A percentile compares a stretch with the other conserved stretches of the same genome.
These are phyloP conservation scores for Papiliotrema laurentii DNA, from an alignment of 1,284 basidiomycete species.

Conservation along the genomic window DNA sequence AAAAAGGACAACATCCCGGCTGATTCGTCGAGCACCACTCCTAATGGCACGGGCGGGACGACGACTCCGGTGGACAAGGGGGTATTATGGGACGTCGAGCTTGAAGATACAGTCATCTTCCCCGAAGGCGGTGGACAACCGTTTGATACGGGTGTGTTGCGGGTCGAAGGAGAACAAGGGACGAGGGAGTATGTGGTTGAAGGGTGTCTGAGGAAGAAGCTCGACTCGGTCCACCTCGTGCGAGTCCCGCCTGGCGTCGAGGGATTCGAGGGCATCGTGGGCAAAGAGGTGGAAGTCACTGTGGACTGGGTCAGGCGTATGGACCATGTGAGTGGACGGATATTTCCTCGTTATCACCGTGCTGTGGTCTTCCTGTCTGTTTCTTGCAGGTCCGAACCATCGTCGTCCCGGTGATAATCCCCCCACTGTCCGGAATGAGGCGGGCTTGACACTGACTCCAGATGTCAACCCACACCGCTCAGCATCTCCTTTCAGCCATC, in stretches of 20 bases:
- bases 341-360: too few species aligned
- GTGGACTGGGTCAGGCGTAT: slow-evolving; percentile 65
- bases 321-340: slow-evolving; percentile 66
- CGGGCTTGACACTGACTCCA: slow-evolving; percentile 33
- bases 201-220: slow-evolving; percentile 65
- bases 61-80: slow-evolving; percentile 10
- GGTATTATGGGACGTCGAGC: slow-evolving; percentile 53
- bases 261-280: slow-evolving; percentile 53
- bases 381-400: too few species aligned
- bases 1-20: neutral
- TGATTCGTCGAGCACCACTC: slow-evolving; percentile 4
- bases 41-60: neutral
- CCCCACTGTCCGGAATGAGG: neutral
- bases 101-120: slow-evolving; percentile 80
- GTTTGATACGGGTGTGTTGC: slow-evolving; percentile 66
- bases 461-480: slow-evolving; percentile 79
- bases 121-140: slow-evolving; percentile 87
- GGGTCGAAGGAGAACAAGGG: slow-evolving; percentile 28
- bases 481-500: slow-evolving; percentile 77
- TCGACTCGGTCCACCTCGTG: slow-evolving; percentile 74
- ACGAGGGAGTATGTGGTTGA: slow-evolving; percentile 60
- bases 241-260: slow-evolving; percentile 51
- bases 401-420: too few species aligned
- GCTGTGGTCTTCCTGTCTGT: too few species aligned
- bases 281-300: slow-evolving; percentile 57